A percentile compares a stretch with the other conserved stretches of the same genome.
phyloP scores from a whole-genome alignment of 805 yeast species.

The Peterozyma toletana region DNA sequence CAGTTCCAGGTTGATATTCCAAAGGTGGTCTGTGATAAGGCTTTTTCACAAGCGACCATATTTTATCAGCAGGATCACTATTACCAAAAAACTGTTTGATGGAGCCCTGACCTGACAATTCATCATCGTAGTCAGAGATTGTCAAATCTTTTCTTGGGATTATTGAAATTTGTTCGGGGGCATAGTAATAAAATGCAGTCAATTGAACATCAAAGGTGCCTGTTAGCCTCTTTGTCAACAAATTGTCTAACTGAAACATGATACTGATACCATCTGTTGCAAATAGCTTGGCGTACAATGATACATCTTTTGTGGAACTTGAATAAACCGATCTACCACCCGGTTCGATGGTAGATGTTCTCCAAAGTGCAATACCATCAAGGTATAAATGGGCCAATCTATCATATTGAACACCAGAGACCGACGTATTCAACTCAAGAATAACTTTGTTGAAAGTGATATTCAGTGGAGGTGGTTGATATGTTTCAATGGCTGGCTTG shows the following conservation, averaged over 20 bases:
- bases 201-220: constrained; percentile 56
- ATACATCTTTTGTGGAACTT: constrained; percentile 53
- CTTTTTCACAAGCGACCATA: constrained; percentile 28
- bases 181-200: constrained; percentile 41
- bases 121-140: constrained; percentile 9
- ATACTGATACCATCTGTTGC: constrained; percentile 27
- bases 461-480: constrained; percentile 36
- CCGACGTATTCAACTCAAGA: constrained; percentile 42
- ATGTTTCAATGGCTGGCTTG: constrained; percentile 33
- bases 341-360: constrained; percentile 83
- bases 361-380: constrained; percentile 66
- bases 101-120: constrained; percentile 13
- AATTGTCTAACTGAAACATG: constrained; percentile 60
- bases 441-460: constrained; percentile 44
- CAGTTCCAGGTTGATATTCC: constrained; percentile 34
- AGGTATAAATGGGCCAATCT: constrained; percentile 58
- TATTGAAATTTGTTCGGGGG: constrained; percentile 12
- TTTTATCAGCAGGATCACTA: constrained; percentile 28
- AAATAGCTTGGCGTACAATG: constrained; percentile 48
- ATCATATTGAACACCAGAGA: constrained; percentile 58
- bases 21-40: constrained; percentile 31
- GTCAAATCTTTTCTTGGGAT: not conserved
- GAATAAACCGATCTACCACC: constrained; percentile 41
- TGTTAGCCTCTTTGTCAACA: constrained; percentile 42
- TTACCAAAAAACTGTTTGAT: constrained; percentile 18